Percentiles rank a stretch among this genome's conserved stretches.
These are phyloP conservation scores for Malassezia brasiliensis DNA, from an alignment of 1,284 basidiomycete genomes.

Conservation along the genomic window DNA sequence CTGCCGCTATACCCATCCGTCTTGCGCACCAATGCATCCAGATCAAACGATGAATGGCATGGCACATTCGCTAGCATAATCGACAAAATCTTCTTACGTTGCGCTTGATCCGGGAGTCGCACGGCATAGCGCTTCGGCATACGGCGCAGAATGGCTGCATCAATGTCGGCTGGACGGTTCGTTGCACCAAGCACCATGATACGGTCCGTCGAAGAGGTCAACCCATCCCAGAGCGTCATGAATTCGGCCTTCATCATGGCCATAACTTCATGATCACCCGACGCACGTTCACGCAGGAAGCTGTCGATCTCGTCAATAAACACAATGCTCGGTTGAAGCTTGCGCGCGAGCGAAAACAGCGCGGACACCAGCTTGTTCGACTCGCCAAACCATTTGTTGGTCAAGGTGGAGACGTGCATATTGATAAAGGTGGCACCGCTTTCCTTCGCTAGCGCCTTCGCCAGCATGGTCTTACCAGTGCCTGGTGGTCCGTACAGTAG, in stretches of 20 bases:
- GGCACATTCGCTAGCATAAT: constrained; percentile 56
- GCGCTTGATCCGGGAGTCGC: constrained; percentile 66
- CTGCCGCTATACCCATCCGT: constrained; percentile 78
- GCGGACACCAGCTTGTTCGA: constrained; percentile 88
- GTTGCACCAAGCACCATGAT: constrained; percentile 93
- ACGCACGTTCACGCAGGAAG: constrained; percentile 73
- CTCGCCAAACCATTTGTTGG: constrained; percentile 80
- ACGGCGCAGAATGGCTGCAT: constrained; percentile 82
- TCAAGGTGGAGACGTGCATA: constrained; percentile 53
- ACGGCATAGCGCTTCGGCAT: constrained; percentile 98
- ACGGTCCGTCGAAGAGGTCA: constrained; percentile 66
- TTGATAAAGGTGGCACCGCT: constrained; percentile 80
- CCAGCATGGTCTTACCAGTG: constrained; percentile 51
- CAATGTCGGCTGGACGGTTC: constrained; percentile 89
- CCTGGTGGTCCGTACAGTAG: constrained; percentile 51
- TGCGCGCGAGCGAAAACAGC: constrained; percentile 64
- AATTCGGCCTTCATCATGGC: constrained; percentile 99
- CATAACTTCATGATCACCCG: constrained; percentile 91
- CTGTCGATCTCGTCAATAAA: constrained; percentile 79
- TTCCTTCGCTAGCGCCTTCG: constrained; percentile 59
- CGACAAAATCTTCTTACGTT: constrained; percentile 76
- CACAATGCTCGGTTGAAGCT: constrained; percentile 66
- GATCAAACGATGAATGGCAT: constrained; percentile 59
- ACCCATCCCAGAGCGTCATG: constrained; percentile 98
- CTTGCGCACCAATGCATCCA: constrained; percentile 61